These are phyloP conservation scores for Blastobotrys buckinghamii DNA, from an alignment of 1,139 yeast species.

Conservation along the genomic window DNA sequence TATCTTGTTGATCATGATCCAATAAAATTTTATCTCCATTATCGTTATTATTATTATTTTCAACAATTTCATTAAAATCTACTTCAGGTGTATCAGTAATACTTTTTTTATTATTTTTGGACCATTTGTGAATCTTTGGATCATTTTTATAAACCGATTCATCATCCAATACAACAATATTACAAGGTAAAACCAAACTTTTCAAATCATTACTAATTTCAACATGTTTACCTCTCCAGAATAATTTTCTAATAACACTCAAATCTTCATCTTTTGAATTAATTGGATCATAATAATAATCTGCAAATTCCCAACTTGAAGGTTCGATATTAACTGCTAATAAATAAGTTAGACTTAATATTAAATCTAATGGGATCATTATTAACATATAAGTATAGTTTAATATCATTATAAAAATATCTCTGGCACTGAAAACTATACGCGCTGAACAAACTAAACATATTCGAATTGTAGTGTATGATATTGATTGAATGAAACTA, in stretches of 20 bases:
- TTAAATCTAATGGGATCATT: conserved; percentile 22
- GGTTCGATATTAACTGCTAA: conserved; percentile 12
- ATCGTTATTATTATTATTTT: background rate
- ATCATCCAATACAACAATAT: background rate
- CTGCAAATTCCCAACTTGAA: background rate
- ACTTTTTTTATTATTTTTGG: background rate
- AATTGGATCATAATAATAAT: conserved; percentile 4
- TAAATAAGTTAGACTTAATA: conserved; percentile 16
- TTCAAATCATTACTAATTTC: conserved; percentile 15
- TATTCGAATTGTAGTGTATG: conserved; percentile 11
- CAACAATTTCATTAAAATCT: background rate
- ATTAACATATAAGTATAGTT: conserved; percentile 14
- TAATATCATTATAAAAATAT: conserved; percentile 13
- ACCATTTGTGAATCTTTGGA: background rate
- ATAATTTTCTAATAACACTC: conserved; percentile 19
- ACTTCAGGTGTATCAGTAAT: too few species aligned
- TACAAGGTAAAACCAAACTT: conserved; percentile 16
- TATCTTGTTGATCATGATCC: background rate
- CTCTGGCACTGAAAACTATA: conserved; percentile 19
- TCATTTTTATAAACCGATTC: background rate
- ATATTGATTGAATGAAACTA: conserved; percentile 4
- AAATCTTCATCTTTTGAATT: conserved; percentile 10
- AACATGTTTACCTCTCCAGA: conserved; percentile 23
- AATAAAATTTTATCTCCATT: background rate
- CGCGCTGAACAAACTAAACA: conserved; percentile 17